Evolutionary conservation across 2,329 filamentous ascomycete species (phyloP), one percentile per base, ranked within the genome.

Genomic region (Botrytis fragariae): DNA sequence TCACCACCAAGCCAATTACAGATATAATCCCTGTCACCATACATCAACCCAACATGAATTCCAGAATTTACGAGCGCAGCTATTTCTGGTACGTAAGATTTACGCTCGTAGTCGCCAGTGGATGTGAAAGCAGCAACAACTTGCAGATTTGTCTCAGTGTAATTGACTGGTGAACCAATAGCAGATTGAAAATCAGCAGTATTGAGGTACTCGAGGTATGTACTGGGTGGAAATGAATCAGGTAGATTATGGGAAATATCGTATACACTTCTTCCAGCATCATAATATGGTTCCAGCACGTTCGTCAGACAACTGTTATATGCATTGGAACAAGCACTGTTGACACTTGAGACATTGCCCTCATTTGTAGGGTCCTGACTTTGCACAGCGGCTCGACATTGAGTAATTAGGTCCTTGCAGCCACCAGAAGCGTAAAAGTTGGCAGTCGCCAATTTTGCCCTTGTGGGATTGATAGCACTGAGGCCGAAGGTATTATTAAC

Each of bases 1-100:
- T 96, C 87, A 51, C 92, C 93, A n/a, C 93, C 93, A 76, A 91
- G 84, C 88, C 91, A 91, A 80, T 90, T 90, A 81, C 88, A 91
- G 74, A 89, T 86, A 78, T 88, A 90, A 80, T 91, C 89, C 74
- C 87, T 82, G 78, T 90, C 88, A 39, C 88, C 88, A 80, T 95
- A 93, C 72, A 94, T 87, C 74, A 96, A 83, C 9, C 91, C 91
- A 25, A 96, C 87, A 18, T 89, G 90, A 29, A 94, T 87, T 22
- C 90, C 90, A 2, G 84, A 85, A 32, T 87, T 84, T 71, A 93
- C 84, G 35, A 93, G 86, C 22, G 85, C 82, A 70, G 90, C 89
- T 22, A 93, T 84, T 72, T 88, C 84, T 74, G 85, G 81, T 51
- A 91, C 83, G 77, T 90, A 87, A 76, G 88, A 88, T 25, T 87